Percentiles rank a stretch among this genome's conserved stretches.
Evolutionary conservation across 805 yeast species (phyloP).

Genomic region (Barnettozyma pratensis): DNA sequence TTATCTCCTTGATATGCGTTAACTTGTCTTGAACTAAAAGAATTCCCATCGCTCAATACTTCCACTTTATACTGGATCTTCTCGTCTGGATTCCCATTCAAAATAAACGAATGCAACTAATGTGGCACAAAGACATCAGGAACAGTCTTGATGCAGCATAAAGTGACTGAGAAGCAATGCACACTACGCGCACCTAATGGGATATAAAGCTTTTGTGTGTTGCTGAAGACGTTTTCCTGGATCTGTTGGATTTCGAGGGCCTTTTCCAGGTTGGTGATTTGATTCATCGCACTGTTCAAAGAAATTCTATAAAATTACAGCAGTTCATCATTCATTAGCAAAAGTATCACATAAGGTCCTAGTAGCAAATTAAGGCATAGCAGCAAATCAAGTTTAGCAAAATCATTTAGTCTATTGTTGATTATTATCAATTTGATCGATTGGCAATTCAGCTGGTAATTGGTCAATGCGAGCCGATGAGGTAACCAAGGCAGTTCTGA

Average conservation of each 20-base stretch:
- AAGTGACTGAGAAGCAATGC: slow-evolving; percentile 59
- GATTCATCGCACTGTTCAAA: slow-evolving; percentile 3
- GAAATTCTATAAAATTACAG: too few relatives aligned
- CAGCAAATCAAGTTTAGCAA: too few relatives aligned
- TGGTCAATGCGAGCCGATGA: too few relatives aligned
- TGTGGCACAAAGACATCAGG: slow-evolving; percentile 46
- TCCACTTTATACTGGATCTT: slow-evolving; percentile 51
- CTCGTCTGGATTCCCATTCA: slow-evolving; percentile 42
- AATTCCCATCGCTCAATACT: slow-evolving; percentile 46
- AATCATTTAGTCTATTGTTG: too few relatives aligned
- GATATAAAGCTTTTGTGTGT: slow-evolving; percentile 25
- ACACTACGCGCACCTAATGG: slow-evolving; percentile 58
- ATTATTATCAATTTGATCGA: too few relatives aligned
- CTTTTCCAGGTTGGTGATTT: slow-evolving; percentile 15
- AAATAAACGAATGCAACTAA: slow-evolving; percentile 57
- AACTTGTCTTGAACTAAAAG: slow-evolving; percentile 48
- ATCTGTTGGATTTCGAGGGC: slow-evolving; percentile 10
- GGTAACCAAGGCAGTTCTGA: too few relatives aligned
- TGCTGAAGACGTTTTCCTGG: slow-evolving; percentile 13
- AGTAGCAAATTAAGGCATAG: too few relatives aligned
- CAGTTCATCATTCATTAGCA: too few relatives aligned
- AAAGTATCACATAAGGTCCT: too few relatives aligned
- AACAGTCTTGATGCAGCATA: slow-evolving; percentile 49
- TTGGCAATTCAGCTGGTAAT: too few relatives aligned
- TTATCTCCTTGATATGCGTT: slow-evolving; percentile 48